These are phyloP conservation scores for Monotropa hypopitys DNA, from an alignment of 179 eudicot genomes.

Conservation along the genomic window DNA sequence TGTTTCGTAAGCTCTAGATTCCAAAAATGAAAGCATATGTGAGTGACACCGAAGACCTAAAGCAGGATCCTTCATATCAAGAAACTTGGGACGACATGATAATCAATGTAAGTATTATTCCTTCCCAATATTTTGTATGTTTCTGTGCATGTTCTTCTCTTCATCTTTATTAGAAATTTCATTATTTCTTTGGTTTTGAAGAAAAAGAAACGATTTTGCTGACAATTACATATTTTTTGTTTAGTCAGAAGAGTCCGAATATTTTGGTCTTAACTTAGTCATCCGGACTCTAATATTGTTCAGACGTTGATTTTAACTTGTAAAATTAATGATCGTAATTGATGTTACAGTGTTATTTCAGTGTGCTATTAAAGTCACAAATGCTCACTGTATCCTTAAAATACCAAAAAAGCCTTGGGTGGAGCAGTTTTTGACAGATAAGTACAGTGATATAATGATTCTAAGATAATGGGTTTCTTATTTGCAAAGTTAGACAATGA, in stretches of 20 bases:
- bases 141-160: not conserved
- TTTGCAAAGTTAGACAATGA: too few species aligned
- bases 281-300: not conserved
- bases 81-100: conserved; percentile 99
- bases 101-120: conserved; percentile 50
- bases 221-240: too few species aligned
- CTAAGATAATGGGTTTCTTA: not conserved
- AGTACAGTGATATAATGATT: not conserved
- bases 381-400: not conserved
- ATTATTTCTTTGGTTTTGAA: too few species aligned
- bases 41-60: conserved; percentile 94
- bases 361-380: not conserved
- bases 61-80: conserved; percentile 72
- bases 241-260: too few species aligned
- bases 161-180: not conserved
- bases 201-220: too few species aligned
- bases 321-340: not conserved
- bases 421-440: not conserved
- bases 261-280: too few species aligned
- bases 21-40: conserved; percentile 99
- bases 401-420: not conserved
- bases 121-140: not conserved
- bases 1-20: conserved; percentile 81
- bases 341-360: not conserved
- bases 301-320: not conserved